Percentiles rank a stretch among this genome's conserved stretches.
Evolutionary conservation across 768 basidiomycete genomes (phyloP).

Genomic region (Lentinula sp.): DNA sequence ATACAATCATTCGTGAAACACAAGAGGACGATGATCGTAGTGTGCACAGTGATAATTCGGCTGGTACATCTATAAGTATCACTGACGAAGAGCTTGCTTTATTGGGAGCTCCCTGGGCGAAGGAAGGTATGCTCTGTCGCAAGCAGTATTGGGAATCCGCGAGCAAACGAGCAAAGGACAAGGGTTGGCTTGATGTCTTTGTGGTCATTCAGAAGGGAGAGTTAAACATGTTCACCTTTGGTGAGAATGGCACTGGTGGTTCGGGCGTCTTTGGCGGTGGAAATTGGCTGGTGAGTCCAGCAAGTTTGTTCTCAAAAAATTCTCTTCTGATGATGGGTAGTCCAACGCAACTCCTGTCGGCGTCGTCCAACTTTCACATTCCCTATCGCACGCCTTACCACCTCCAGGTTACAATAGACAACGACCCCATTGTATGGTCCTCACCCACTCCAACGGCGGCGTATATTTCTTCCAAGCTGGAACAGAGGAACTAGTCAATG

Average conservation of each 20-base stretch:
- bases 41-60: conserved; percentile 54
- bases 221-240: conserved; percentile 94
- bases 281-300: conserved; percentile 92
- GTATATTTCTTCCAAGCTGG: conserved; percentile 99
- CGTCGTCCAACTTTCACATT: conserved; percentile 79
- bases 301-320: not conserved
- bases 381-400: conserved; percentile 80
- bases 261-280: conserved; percentile 83
- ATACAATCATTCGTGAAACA: conserved; percentile 93
- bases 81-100: conserved; percentile 94
- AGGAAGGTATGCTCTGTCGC: conserved; percentile 92
- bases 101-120: conserved; percentile 97
- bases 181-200: conserved; percentile 91
- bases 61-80: conserved; percentile 75
- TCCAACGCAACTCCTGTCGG: conserved; percentile 84
- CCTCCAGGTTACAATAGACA: conserved; percentile 88
- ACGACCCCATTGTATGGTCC: conserved; percentile 91
- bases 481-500: conserved; percentile 96
- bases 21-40: conserved; percentile 86
- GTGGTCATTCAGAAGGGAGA: conserved; percentile 95
- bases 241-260: conserved; percentile 57
- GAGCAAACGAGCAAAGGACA: conserved; percentile 81
- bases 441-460: conserved; percentile 82
- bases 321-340: conserved; percentile 32
- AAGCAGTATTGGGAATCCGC: conserved; percentile 91